Conservation (phyloP, 202 grass and related monocot genomes). For the Zoysia matrella region DNA sequence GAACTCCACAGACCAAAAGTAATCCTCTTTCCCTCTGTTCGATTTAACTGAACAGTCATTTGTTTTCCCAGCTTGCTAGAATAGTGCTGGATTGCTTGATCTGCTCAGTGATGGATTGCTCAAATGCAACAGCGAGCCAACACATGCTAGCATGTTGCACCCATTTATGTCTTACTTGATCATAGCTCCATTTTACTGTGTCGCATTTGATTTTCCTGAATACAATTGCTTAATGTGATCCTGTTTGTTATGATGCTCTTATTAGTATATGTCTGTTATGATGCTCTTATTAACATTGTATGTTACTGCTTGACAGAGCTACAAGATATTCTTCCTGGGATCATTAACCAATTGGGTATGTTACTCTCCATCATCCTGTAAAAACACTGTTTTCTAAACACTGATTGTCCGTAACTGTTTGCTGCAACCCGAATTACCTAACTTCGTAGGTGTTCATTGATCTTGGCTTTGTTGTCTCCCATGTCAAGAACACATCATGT, state of each 20-base stretch:
- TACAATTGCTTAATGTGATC: not conserved
- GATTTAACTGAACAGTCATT: not conserved
- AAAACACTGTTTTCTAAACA: not conserved
- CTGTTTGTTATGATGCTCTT: too few relatives aligned
- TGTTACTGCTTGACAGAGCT: conserved; percentile 52
- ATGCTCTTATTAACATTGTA: conserved; percentile 7
- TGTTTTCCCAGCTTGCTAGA: not conserved
- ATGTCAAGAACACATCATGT: not conserved
- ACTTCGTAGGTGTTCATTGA: not conserved
- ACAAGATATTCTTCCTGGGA: conserved; percentile 71
- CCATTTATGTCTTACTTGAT: not conserved
- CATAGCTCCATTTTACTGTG: not conserved
- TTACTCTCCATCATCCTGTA: not conserved
- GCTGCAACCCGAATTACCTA: not conserved
- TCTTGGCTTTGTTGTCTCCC: not conserved
- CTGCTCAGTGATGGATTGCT: not conserved
- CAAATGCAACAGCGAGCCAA: not conserved
- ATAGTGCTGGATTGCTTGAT: not conserved
- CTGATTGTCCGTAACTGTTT: not conserved
- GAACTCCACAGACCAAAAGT: conserved; percentile 72
- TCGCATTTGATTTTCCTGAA: not conserved
- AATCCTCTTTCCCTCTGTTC: conserved; percentile 5
- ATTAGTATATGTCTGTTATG: conserved; percentile 10
- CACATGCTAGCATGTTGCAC: not conserved
- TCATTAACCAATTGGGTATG: conserved; percentile 75